phyloP scores from a whole-genome alignment of 2,329 filamentous ascomycete species.

The Bipolaris victoriae region DNA sequence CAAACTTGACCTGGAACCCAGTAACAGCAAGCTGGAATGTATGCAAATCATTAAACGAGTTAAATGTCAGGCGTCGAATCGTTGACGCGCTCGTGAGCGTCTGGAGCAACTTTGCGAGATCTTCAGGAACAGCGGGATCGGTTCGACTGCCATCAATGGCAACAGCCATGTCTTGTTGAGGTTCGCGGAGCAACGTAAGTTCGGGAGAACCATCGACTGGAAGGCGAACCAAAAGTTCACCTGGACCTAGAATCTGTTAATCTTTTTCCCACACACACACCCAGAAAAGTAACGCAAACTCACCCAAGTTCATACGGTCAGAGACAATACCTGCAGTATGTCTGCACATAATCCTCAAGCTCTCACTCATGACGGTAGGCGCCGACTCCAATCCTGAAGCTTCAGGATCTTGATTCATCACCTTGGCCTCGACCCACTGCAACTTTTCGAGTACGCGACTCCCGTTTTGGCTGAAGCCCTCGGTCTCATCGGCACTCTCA shows the following conservation, averaged over 20 bases:
- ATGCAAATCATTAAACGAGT: conserved; percentile 66
- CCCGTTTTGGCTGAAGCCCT: conserved; percentile 48
- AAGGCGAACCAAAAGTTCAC: conserved; percentile 56
- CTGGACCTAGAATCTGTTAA: conserved; percentile 40
- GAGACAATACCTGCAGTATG: conserved; percentile 79
- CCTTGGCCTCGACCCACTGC: conserved; percentile 69
- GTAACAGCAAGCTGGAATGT: conserved; percentile 79
- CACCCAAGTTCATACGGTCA: conserved; percentile 79
- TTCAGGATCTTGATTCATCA: conserved; percentile 73
- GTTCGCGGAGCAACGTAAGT: conserved; percentile 61
- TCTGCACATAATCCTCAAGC: conserved; percentile 75
- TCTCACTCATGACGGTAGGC: conserved; percentile 76
- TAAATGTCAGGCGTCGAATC: conserved; percentile 68
- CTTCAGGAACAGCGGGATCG: conserved; percentile 58
- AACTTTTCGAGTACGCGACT: conserved; percentile 53
- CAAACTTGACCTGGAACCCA: conserved; percentile 70
- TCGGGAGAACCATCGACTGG: conserved; percentile 48
- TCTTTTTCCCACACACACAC: background rate
- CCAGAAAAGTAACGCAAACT: conserved; percentile 19
- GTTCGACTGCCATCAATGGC: conserved; percentile 62
- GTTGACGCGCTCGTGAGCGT: conserved; percentile 64
- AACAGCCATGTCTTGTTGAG: conserved; percentile 78
- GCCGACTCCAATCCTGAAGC: conserved; percentile 62
- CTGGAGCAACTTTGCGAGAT: conserved; percentile 69
- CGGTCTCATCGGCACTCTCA: conserved; percentile 61